Evolutionary conservation across 345 rosid species (phyloP).

Genomic region (Iberis pinnata): DNA sequence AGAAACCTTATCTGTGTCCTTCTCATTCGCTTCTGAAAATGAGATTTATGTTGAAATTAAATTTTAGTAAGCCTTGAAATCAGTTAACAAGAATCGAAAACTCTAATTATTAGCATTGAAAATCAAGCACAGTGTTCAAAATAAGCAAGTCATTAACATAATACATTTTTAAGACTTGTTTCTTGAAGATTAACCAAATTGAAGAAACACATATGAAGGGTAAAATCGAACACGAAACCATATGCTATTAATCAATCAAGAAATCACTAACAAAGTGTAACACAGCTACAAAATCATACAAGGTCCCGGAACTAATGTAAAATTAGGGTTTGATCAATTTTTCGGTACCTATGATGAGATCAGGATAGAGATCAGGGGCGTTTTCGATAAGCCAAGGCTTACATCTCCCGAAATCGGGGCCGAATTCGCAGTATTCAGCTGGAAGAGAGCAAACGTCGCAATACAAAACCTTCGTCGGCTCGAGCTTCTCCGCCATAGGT

Average conservation of each 20-base stretch:
- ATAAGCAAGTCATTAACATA: too few species aligned
- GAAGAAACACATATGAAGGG: too few species aligned
- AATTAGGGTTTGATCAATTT: slow-evolving; percentile 12
- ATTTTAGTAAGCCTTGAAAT: too few species aligned
- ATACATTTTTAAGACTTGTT: too few species aligned
- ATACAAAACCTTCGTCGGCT: slow-evolving; percentile 63
- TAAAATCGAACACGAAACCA: background rate
- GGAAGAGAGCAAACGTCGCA: slow-evolving; percentile 80
- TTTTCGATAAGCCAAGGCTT: slow-evolving; percentile 84
- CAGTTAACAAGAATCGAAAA: background rate
- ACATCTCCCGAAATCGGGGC: slow-evolving; percentile 84
- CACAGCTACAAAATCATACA: background rate
- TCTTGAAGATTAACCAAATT: too few species aligned
- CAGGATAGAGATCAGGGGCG: slow-evolving; percentile 81
- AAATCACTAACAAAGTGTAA: background rate
- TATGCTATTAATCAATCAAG: background rate
- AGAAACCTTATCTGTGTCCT: slow-evolving; percentile 56
- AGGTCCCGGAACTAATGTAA: background rate
- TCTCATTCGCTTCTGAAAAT: slow-evolving; percentile 51
- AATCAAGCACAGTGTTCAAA: too few species aligned
- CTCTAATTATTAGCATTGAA: background rate
- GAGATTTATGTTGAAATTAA: background rate
- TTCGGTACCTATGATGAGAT: slow-evolving; percentile 61
- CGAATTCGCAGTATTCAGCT: slow-evolving; percentile 89
- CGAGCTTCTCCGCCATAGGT: slow-evolving; percentile 61